A percentile compares a stretch with the other conserved stretches of the same genome.
These are phyloP conservation scores for Penicillium cinerascens DNA, from an alignment of 495 filamentous ascomycete species.

Conservation along the genomic window DNA sequence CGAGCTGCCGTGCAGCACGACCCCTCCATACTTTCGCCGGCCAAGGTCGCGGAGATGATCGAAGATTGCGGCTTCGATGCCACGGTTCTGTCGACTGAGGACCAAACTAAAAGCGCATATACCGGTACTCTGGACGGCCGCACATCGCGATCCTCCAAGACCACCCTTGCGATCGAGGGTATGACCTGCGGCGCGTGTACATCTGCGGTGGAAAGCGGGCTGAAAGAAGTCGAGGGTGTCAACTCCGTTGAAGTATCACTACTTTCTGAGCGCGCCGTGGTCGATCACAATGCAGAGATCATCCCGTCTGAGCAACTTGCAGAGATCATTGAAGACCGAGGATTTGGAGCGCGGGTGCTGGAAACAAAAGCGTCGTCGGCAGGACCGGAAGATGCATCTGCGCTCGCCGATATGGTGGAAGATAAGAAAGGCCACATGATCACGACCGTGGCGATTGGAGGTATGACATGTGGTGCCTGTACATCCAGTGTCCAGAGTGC, in stretches of 20 bases:
- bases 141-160: conserved; percentile 51
- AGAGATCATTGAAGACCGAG: conserved; percentile 87
- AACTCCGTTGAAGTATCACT: conserved; percentile 84
- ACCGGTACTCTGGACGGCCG: conserved; percentile 23
- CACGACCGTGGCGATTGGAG: conserved; percentile 82
- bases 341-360: conserved; percentile 84
- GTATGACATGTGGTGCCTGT: conserved; percentile 97
- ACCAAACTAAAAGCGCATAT: conserved; percentile 21
- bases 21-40: conserved; percentile 66
- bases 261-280: conserved; percentile 62
- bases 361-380: conserved; percentile 33
- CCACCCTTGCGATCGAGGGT: conserved; percentile 85
- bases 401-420: conserved; percentile 29
- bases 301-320: conserved; percentile 66
- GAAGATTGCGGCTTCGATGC: conserved; percentile 94
- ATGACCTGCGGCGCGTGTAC: conserved; percentile 98
- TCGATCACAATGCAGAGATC: conserved; percentile 72
- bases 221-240: conserved; percentile 69
- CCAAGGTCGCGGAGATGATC: conserved; percentile 76
- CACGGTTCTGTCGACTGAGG: conserved; percentile 80
- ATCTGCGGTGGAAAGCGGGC: conserved; percentile 79
- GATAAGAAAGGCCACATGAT: conserved; percentile 47
- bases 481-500: conserved; percentile 85
- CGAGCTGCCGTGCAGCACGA: conserved; percentile 89
- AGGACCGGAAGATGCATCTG: conserved; percentile 10